Base-by-base conservation (phyloP, 106 monocot species). In the Acanthochlamys bracteata region DNA sequence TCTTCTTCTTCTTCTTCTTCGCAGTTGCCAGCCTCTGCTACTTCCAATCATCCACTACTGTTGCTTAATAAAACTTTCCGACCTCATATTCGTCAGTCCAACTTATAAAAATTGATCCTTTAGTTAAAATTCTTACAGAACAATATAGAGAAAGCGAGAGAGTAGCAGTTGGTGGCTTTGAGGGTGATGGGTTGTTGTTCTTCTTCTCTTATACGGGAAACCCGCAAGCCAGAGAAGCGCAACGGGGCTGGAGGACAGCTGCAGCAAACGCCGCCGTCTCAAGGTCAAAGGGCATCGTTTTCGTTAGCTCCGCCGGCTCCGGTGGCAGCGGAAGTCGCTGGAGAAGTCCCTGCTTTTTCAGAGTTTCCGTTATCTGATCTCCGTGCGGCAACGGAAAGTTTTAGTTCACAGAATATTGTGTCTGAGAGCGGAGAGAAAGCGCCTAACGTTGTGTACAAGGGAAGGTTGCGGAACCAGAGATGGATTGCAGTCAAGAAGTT, bases 401-500 rank as follows among this genome's bases (percentile, higher is more conserved):
- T 96, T 72, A 73, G 74, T 60, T 56, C 84, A 23, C 90, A 80
- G 27, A 82, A 88, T 71, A 88, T 91, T 80, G 90, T 96, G 12
- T 96, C 95, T 0, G 95, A 96, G 69, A 90, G 87, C 57, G 90
- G 95, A 10, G 89, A 89, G 76, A 93, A 89, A 65, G 87, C 90
- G n/a, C 76, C 84, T 40, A 96, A 96, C 74, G 26, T 87, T 11
- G 95, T 96, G 17, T 95, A 94, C 74, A 86, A 79, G 68, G 93
- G 93, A 19, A 68, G 76, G 13, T 77, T 94, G 41, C 64, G 70
- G 65, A 82, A 69, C 71, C 69, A 77, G 16, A 74, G 76, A 12
- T 82, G 81, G 83, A 90, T 96, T 71, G 95, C 95, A 55, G 87
- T 96, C 41, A 96, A 96, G 80, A 96, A 96, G 78, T 96, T 96